These are phyloP conservation scores for Pythium sukuiense DNA, from an alignment of 352 stramenopile species.

Conservation along the genomic window DNA sequence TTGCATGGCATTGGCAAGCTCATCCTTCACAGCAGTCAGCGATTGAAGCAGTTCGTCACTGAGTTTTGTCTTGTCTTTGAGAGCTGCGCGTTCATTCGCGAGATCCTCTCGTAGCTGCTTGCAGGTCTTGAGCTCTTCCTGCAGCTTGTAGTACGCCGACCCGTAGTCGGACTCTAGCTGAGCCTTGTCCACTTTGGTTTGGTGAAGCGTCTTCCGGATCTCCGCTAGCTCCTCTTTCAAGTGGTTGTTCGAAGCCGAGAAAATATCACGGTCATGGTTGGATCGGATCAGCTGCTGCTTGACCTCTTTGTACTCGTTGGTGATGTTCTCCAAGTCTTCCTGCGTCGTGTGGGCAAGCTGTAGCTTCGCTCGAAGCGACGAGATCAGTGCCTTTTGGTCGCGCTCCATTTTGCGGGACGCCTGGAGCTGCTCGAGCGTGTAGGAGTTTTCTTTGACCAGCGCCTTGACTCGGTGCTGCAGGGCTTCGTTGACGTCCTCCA, in stretches of 20 bases:
- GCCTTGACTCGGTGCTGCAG: constrained; percentile 76
- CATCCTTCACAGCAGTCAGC: constrained; percentile 60
- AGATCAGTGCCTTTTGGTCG: constrained; percentile 68
- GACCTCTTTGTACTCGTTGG: constrained; percentile 58
- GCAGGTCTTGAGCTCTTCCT: constrained; percentile 70
- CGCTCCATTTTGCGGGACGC: constrained; percentile 66
- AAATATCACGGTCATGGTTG: constrained; percentile 75
- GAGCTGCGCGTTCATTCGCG: constrained; percentile 31
- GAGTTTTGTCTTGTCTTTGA: constrained; percentile 50
- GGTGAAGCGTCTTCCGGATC: constrained; percentile 63
- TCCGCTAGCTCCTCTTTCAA: constrained; percentile 71
- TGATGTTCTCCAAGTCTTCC: constrained; percentile 63
- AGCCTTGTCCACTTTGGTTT: constrained; percentile 64
- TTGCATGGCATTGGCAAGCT: constrained; percentile 51
- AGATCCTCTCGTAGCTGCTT: constrained; percentile 51
- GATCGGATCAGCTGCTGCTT: constrained; percentile 67
- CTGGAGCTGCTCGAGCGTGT: constrained; percentile 76
- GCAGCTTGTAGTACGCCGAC: constrained; percentile 57
- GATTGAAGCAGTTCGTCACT: constrained; percentile 60
- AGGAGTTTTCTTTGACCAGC: constrained; percentile 76
- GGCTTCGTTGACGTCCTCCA: constrained; percentile 71
- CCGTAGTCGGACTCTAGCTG: constrained; percentile 76
- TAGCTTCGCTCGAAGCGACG: constrained; percentile 64
- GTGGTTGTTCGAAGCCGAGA: constrained; percentile 74
- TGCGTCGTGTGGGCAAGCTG: constrained; percentile 63